Percentiles rank a stretch among this genome's conserved stretches.
These are phyloP conservation scores for Exophiala sp. DNA, from an alignment of 2,329 filamentous ascomycete genomes.

Conservation along the genomic window DNA sequence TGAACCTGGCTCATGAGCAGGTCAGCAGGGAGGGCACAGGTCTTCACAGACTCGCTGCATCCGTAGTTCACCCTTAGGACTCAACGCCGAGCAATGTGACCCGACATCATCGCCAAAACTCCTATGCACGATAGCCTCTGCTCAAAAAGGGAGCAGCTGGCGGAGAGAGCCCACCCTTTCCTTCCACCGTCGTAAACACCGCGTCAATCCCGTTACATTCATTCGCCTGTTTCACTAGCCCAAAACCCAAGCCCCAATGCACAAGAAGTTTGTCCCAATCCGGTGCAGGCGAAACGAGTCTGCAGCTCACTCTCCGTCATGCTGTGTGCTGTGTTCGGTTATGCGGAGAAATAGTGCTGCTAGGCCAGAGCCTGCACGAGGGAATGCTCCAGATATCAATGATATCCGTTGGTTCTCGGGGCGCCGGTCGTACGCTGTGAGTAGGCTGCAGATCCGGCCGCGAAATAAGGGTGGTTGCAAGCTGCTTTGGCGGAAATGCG, in stretches of 20 bases:
- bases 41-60: neutral
- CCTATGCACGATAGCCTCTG: neutral
- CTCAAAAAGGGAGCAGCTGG: neutral
- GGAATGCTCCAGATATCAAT: constrained; percentile 31
- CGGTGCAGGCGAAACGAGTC: neutral
- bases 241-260: neutral
- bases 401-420: constrained; percentile 34
- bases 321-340: constrained; percentile 41
- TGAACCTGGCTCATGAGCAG: neutral
- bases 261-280: neutral
- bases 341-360: too few relatives aligned
- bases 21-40: neutral
- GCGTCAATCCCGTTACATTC: neutral
- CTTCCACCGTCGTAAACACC: neutral
- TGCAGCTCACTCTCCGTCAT: neutral
- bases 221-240: neutral
- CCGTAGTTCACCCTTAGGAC: neutral
- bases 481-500: constrained; percentile 87
- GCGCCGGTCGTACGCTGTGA: constrained; percentile 35
- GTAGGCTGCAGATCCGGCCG: constrained; percentile 45
- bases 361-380: constrained; percentile 22
- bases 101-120: neutral
- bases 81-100: too few relatives aligned
- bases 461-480: constrained; percentile 78
- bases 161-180: neutral